Base-by-base conservation (phyloP, 768 basidiomycete species). In the Xanthoconium stramineum region DNA sequence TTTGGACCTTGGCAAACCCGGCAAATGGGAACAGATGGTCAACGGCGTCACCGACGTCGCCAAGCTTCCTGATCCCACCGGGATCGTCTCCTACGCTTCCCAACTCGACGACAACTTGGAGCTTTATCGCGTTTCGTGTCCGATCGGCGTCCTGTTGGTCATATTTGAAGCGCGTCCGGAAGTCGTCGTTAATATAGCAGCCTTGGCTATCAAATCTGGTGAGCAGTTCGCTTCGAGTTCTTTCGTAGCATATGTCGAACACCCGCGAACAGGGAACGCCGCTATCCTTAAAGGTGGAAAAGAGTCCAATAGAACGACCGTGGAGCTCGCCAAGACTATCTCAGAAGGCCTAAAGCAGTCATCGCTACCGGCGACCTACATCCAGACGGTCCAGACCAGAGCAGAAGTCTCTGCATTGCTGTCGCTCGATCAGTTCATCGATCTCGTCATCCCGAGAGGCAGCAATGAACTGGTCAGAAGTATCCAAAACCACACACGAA, bases 151-250 rank as follows among this genome's bases (percentile, higher is more conserved):
- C 1, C 77, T 99, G 13, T 80, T 99, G 49, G 92, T 98, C 59
- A 96, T 99, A 58, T 99, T 99, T 64, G 97, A 98, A 72, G 91
- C 96, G 4, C 82, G 96, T 30, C 97, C 97, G 1, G 97, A 99
- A 70, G 96, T 99, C 13, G 93, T 98, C 28, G 91, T 98, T 39
- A 98, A 98, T 69, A 98, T 99, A 60, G 92, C 97, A 6, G 83
- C 94, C 0, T 76, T 98, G 66, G 96, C 97, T 1, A 91, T 99
- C 68, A 99, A 98, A 72, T 97, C 94, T 32, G 96, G 96, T 92
- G 58, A 56, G 83, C 66, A 19, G 6, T 19, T 24, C 24, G 20
- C 46, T 45, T 17, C 19, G 19, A 11, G 20, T 55, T 56, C 55
- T 48, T 36, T 19, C 43, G 11, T 48, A 47, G 13, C n/a, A 6